Conservation (phyloP, 345 rosid species). For the Eucalyptus regnans region DNA sequence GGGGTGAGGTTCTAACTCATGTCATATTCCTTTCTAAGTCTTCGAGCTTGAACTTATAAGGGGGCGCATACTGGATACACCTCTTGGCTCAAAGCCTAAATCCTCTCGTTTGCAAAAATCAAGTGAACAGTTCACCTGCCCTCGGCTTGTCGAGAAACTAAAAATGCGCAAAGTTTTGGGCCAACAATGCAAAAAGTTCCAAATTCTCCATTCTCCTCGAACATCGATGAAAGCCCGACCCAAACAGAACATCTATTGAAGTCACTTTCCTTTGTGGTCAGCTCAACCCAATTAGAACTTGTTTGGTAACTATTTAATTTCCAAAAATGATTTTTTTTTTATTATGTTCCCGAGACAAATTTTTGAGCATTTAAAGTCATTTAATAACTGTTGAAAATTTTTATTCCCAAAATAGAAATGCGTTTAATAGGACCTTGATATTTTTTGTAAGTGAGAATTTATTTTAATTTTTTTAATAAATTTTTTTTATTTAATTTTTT, state of each 20-base stretch:
- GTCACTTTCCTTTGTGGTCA: neutral
- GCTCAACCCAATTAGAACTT: neutral
- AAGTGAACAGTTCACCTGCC: neutral
- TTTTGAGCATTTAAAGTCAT: too few relatives aligned
- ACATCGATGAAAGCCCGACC: neutral
- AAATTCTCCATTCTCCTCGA: neutral
- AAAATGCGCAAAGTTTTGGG: neutral
- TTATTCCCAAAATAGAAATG: rapidly evolving
- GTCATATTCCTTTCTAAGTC: neutral
- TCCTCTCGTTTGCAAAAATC: neutral
- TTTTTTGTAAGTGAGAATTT: too few relatives aligned
- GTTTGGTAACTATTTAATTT: too few relatives aligned
- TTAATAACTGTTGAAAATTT: rapidly evolving
- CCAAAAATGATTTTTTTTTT: rapidly evolving
- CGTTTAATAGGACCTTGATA: rapidly evolving
- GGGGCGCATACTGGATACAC: neutral
- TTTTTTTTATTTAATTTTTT: too few relatives aligned
- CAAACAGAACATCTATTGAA: neutral
- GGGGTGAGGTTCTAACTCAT: neutral
- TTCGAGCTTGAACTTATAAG: neutral
- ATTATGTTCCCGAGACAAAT: rapidly evolving
- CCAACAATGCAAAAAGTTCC: neutral
- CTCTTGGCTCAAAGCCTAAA: neutral
- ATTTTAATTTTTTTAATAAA: too few relatives aligned
- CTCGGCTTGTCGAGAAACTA: neutral